Base-by-base conservation (phyloP, 257 asterid genomes). In the Solanum arcanum region DNA sequence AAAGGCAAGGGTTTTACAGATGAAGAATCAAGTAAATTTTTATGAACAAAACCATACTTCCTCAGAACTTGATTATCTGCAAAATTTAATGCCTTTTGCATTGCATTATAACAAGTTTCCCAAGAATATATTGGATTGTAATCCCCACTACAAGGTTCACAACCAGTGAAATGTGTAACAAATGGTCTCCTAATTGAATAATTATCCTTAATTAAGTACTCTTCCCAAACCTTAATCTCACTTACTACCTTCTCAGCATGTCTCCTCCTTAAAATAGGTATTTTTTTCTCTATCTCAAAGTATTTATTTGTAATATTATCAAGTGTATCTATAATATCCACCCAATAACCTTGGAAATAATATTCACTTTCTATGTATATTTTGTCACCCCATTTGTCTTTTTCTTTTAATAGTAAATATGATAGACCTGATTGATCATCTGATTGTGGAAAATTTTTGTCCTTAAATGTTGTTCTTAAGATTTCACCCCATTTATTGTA, bases 21-120 rank as follows among this genome's bases (percentile, higher is more conserved):
- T 1, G 90, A 77, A 11, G 90, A 86, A 20, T 86, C 87, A 27
- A 52, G 21, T 12, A 92, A 12, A 49, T 90, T 89, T 14, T 9
- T 31, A 46, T 85, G 93, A 60, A 73, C 73, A 37, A 86, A 92
- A 9, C 92, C 93, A 37, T 82, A 92, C 25, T 83, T 86, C 23
- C 90, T 78, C 7, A 92, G 86, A 33, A 92, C 93, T 83, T 92
- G 94, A 87, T 92, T 89, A 86, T 92, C 94, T 1, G 92, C 94
- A 76, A 88, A 92, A 66, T 90, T 92, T 52, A 92, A 88, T 10
- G 94, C 91, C 75, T 85, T 92, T 35, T 87, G 89, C 89, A 92
- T 90, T 15, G 89, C 86, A 23, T 85, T 64, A 86, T 86, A 87
- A 66, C 94, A 92, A 10, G 86, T 86, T 56, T 89, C 83, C 25